Evolutionary conservation across 306 rosid species (phyloP).

Genomic region (Citrullus amarus): DNA sequence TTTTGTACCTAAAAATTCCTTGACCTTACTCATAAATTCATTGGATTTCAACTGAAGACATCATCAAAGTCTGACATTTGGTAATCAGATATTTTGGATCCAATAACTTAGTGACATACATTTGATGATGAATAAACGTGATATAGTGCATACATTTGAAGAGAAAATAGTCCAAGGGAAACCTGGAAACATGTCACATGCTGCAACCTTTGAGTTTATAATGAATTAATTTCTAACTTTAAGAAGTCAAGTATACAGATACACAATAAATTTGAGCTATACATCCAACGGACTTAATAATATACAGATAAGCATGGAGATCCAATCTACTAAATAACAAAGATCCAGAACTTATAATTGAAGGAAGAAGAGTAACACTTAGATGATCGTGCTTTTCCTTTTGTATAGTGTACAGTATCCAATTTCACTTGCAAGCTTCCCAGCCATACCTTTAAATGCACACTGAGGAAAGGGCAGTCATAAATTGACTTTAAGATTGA

Average conservation of each 20-base stretch:
- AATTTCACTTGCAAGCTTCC: slow-evolving; percentile 4
- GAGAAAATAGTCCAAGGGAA: background rate
- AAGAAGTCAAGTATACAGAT: background rate
- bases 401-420: background rate
- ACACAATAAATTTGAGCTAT: background rate
- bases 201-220: background rate
- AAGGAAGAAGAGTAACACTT: background rate
- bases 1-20: background rate
- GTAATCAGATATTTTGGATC: background rate
- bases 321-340: background rate
- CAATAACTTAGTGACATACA: background rate
- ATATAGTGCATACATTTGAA: background rate
- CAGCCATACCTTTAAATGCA: slow-evolving; percentile 56
- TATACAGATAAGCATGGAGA: background rate
- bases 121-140: background rate
- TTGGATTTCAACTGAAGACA: background rate
- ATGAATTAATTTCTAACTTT: background rate
- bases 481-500: slow-evolving; percentile 57
- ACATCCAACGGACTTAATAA: background rate
- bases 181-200: background rate
- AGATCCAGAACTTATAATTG: background rate
- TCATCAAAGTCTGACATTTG: background rate
- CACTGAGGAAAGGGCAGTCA: slow-evolving; percentile 81
- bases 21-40: background rate
- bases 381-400: background rate